These are phyloP conservation scores for Saccharomycopsis synnaedendra DNA, from an alignment of 805 yeast species.

Conservation along the genomic window DNA sequence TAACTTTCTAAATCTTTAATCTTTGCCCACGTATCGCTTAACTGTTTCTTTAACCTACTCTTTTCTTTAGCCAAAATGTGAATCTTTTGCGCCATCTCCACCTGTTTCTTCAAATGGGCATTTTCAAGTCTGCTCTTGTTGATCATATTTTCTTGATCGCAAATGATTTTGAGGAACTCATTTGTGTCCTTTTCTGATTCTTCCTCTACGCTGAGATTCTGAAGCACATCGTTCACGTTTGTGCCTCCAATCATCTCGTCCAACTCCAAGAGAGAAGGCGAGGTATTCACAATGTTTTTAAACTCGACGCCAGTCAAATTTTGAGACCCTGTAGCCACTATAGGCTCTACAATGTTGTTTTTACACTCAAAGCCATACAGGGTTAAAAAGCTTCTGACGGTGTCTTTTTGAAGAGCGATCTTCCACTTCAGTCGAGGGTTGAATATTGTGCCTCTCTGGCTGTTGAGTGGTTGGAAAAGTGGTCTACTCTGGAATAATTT, in stretches of 20 bases:
- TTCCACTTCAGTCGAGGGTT: too few relatives aligned
- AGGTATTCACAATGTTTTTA: not conserved
- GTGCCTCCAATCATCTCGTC: not conserved
- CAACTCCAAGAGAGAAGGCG: not conserved
- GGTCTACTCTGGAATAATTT: too few relatives aligned
- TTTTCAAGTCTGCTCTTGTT: not conserved
- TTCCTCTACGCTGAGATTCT: not conserved
- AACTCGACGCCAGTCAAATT: not conserved
- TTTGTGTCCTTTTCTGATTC: not conserved
- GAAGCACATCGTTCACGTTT: not conserved
- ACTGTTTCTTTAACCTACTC: not conserved
- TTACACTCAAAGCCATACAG: too few relatives aligned
- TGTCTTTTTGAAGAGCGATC: too few relatives aligned
- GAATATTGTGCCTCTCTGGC: too few relatives aligned
- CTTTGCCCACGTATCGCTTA: not conserved
- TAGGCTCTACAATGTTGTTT: too few relatives aligned
- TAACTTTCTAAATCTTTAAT: not conserved
- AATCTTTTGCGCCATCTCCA: not conserved
- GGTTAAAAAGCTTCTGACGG: too few relatives aligned
- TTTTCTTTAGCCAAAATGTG: not conserved
- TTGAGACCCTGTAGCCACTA: too few relatives aligned
- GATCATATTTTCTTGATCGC: not conserved
- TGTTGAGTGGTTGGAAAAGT: too few relatives aligned
- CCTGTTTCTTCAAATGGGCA: not conserved
- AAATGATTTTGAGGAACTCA: not conserved